Percentiles rank a stretch among this genome's conserved stretches.
Conservation (phyloP, 2,329 filamentous ascomycete species). For the Colletotrichum simmondsii region DNA sequence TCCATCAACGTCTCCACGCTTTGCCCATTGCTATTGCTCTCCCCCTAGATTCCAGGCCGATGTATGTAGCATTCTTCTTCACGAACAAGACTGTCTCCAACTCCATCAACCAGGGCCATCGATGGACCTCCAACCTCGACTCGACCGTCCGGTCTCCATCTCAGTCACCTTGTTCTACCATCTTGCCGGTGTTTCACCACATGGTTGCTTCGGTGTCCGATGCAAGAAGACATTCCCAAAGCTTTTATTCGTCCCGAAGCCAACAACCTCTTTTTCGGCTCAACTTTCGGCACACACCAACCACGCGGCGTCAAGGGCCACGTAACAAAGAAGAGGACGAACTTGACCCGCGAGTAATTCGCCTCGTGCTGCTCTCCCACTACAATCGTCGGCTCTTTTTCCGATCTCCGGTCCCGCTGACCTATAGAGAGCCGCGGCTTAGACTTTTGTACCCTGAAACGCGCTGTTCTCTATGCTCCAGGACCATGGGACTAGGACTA, state of each 20-base stretch:
- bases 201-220: not conserved
- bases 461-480: not conserved
- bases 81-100: not conserved
- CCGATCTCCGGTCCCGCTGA: not conserved
- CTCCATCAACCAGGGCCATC: not conserved
- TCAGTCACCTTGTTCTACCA: not conserved
- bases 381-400: not conserved
- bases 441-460: slow-evolving; percentile 18
- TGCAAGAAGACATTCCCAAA: not conserved
- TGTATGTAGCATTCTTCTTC: too few relatives aligned
- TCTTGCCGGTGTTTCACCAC: not conserved
- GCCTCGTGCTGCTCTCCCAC: not conserved
- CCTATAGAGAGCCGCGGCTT: slow-evolving; percentile 1
- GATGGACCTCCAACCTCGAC: not conserved
- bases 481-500: not conserved
- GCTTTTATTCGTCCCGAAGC: not conserved
- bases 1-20: not conserved
- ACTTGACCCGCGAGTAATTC: not conserved
- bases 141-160: not conserved
- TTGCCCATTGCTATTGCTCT: not conserved
- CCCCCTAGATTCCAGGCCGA: not conserved
- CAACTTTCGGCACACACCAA: not conserved
- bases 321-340: slow-evolving; percentile 1
- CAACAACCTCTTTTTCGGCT: not conserved
- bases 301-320: not conserved